A percentile compares a stretch with the other conserved stretches of the same genome.
These are phyloP conservation scores for Fusarium sp. DNA, from an alignment of 2,329 filamentous ascomycete genomes.

Conservation along the genomic window DNA sequence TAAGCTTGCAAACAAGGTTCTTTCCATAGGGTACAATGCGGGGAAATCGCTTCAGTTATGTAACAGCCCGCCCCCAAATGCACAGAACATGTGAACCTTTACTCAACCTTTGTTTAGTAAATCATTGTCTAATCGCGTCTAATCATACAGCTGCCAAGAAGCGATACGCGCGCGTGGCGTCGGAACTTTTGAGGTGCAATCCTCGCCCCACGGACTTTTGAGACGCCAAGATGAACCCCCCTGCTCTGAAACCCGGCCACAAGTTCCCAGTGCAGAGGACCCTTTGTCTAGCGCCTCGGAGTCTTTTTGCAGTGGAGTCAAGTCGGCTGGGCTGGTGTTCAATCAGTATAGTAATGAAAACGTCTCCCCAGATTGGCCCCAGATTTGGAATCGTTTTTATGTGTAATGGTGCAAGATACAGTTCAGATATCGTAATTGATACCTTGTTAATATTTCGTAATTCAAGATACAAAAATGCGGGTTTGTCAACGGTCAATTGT, in stretches of 20 bases:
- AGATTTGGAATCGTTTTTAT: not conserved
- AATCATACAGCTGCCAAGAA: not conserved
- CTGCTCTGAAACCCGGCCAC: conserved; percentile 11
- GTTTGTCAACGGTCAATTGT: not conserved
- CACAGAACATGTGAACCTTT: not conserved
- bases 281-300: conserved; percentile 34
- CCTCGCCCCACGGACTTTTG: conserved; percentile 33
- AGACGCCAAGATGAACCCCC: conserved; percentile 20
- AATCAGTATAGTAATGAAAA: conserved; percentile 26
- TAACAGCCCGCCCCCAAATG: not conserved
- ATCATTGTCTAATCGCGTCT: conserved; percentile 1
- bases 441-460: conserved; percentile 13
- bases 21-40: not conserved
- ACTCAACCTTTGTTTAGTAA: not conserved
- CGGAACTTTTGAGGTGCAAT: conserved; percentile 31
- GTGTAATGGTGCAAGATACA: conserved; percentile 14
- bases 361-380: conserved; percentile 33
- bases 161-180: conserved; percentile 16
- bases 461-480: not conserved
- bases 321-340: not conserved
- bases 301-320: not conserved
- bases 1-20: conserved; percentile 28
- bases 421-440: conserved; percentile 21
- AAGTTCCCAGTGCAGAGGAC: conserved; percentile 23
- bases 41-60: conserved; percentile 13